Base-by-base conservation (phyloP, 768 basidiomycete species). In the Stropharia rugosoannulata region DNA sequence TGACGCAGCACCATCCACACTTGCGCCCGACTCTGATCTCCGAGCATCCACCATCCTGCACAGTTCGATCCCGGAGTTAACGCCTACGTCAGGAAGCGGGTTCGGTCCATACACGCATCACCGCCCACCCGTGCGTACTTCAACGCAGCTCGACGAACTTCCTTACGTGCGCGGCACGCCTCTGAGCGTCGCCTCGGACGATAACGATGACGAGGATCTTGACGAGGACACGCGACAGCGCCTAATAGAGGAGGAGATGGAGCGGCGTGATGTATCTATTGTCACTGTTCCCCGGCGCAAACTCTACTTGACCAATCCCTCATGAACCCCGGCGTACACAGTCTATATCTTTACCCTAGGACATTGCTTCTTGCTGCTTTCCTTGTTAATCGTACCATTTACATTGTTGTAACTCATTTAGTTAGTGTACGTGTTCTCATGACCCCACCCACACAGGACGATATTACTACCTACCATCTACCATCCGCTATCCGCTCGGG, bases 161-260 rank as follows among this genome's bases (percentile, higher is more conserved):
- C 69, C 71, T 27, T 58, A 65, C 38, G 62, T 67, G 18, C 73
- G 73, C 55, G 68, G 73, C 16, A 73, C 70, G n/a, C 80, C 78
- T 43, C 76, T 75, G 49, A 82, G 78, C 58, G 74, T 74, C 46
- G 84, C 82, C 35, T 78, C 77, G 6, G 86, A 85, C 51, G 81
- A 81, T 10, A 76, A 82, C 9, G 86, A 89, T 16, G 85, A 88
- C 29, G 87, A 87, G 22, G 86, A 89, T 45, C 74, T 87, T 53
- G 90, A 92, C 60, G 90, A 92, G 59, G 84, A 87, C 47, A 79
- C 83, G 11, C 76, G 85, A 57, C 90, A 91, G 67, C 78, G 83
- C 56, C 76, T 82, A 62, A 90, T 92, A 35, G 91, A 93, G 66
- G 85, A 87, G 55, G 90, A 93, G 69, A 89, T 93, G 80, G 83